Base-by-base conservation (phyloP, 2,329 filamentous ascomycete species). In the Phialemoniopsis sp. region DNA sequence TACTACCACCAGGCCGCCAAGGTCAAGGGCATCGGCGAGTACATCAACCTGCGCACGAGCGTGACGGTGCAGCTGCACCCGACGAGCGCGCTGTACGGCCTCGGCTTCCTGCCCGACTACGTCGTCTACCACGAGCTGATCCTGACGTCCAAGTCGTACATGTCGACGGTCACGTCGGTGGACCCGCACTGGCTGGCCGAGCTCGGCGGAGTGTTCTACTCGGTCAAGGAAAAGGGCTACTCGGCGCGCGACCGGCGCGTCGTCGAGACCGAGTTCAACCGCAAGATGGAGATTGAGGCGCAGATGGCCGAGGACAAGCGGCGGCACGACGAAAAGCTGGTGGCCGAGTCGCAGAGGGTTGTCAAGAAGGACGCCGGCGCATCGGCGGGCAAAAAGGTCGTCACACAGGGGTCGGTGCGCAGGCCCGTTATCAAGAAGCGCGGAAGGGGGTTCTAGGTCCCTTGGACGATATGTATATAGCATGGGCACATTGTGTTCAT, bases 1-100 rank as follows among this genome's bases (percentile, higher is more conserved):
- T 98, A 95, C 70, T 98, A 97, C 66, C 91, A 97, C 57, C 93
- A 98, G 67, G 93, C 93, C 6, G 93, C 93, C 21, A 89, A 90
- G 54, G 89, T 94, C 47, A 95, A 95, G 66, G 94, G 93, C 3
- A 88, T 96, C 13, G 93, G 93, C 51, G 94, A 98, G 65, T 98
- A 97, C 67, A 85, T 95, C 66, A 98, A 98, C 60, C 73, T 98
- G 29, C 85, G 93, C 16, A 98, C 93, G 1, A 93, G 87, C 54
- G 89, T 98, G 4, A 90, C 87, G 2, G 88, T 98, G 39, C 89
- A 95, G 59, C 73, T 98, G 21, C 94, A 98, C 59, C 93, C 93
- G 2, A 98, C 93, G 0, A 90, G 84, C 47, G 89, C 93, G 2
- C 76, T 98, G 1, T 97, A 96, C 58, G 93, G 93, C 17, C 74